These are phyloP conservation scores for Termitomyces sp. DNA, from an alignment of 1,284 basidiomycete genomes.

Conservation along the genomic window DNA sequence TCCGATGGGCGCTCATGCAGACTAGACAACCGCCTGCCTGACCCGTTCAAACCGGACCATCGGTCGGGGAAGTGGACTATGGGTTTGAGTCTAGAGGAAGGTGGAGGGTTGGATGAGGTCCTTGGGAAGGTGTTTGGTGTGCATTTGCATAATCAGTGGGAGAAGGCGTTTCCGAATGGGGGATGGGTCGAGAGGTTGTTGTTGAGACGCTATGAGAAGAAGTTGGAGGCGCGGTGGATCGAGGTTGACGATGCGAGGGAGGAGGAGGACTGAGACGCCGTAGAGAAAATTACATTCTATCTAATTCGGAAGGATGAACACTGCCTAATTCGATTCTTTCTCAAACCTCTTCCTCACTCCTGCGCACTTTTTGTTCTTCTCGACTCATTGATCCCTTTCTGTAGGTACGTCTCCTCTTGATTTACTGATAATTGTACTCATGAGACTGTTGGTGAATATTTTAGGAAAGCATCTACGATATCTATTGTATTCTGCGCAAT, in stretches of 20 bases:
- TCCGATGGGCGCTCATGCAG: conserved; percentile 85
- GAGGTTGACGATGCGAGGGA: neutral
- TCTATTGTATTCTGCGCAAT: neutral
- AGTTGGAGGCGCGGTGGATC: conserved; percentile 9
- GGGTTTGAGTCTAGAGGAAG: conserved; percentile 51
- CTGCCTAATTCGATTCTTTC: neutral
- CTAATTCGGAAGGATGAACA: neutral
- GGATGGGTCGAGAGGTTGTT: conserved; percentile 82
- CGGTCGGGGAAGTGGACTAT: conserved; percentile 49
- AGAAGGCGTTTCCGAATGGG: conserved; percentile 67
- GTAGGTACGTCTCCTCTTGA: neutral
- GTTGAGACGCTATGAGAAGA: conserved; percentile 55
- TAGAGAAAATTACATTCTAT: neutral
- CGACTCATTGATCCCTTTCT: neutral
- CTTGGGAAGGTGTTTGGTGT: conserved; percentile 78
- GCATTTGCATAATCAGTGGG: conserved; percentile 93
- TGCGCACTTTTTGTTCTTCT: neutral
- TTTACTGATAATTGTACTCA: neutral
- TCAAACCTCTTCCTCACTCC: neutral
- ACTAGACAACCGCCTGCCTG: conserved; percentile 86
- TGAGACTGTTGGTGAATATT: neutral
- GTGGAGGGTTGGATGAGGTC: conserved; percentile 61
- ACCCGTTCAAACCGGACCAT: conserved; percentile 75
- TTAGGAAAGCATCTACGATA: neutral
- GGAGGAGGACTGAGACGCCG: neutral